Evolutionary conservation across 1,139 yeast species (phyloP).

Genomic region (Arxiozyma slooffiae): DNA sequence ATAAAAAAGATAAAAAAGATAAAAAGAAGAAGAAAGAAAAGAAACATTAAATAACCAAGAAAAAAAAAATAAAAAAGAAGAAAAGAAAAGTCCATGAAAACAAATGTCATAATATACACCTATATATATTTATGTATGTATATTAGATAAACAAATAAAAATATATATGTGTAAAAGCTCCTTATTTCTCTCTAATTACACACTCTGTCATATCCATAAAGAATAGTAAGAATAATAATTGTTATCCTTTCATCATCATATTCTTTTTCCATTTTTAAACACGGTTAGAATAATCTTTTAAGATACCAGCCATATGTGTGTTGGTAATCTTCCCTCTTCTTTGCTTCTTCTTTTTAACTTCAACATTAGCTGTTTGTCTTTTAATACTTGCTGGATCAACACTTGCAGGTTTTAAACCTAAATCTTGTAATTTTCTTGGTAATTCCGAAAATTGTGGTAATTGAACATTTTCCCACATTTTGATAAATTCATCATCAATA

Average conservation of each 20-base stretch:
- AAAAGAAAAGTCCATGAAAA: not conserved
- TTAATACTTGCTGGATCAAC: slow-evolving; percentile 89
- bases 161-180: not conserved
- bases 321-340: slow-evolving; percentile 91
- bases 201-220: not conserved
- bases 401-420: slow-evolving; percentile 90
- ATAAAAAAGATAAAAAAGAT: slow-evolving; percentile 24
- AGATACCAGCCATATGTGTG: slow-evolving; percentile 90
- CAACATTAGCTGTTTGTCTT: slow-evolving; percentile 42
- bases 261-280: slow-evolving; percentile 11
- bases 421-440: slow-evolving; percentile 66
- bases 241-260: not conserved
- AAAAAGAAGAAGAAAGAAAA: slow-evolving; percentile 29
- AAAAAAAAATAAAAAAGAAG: not conserved
- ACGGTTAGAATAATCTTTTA: slow-evolving; percentile 60
- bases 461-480: slow-evolving; percentile 68
- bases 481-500: slow-evolving; percentile 74
- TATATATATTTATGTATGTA: not conserved
- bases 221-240: not conserved
- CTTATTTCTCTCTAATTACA: not conserved
- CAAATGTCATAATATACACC: not conserved
- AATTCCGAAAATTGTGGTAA: slow-evolving; percentile 75
- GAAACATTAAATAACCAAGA: slow-evolving; percentile 6
- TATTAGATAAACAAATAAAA: not conserved
- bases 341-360: slow-evolving; percentile 72